A percentile compares a stretch with the other conserved stretches of the same genome.
Conservation (phyloP, 2,329 filamentous ascomycete genomes). For the Lasiodiplodia gonubiensis region DNA sequence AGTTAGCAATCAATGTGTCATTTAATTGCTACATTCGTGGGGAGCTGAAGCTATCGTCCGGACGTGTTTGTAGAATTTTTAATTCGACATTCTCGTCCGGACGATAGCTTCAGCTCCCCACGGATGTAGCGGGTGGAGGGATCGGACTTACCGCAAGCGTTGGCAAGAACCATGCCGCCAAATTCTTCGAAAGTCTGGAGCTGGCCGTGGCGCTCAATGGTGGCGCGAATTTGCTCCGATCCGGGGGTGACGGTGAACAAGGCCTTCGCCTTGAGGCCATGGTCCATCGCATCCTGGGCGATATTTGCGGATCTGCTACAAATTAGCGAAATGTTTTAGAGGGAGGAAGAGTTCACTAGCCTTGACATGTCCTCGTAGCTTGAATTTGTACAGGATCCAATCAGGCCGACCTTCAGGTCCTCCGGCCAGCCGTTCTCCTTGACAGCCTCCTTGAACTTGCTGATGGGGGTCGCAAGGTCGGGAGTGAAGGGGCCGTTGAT, state of each 20-base stretch:
- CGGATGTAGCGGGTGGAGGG: too few relatives aligned
- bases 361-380: slow-evolving; percentile 92
- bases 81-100: too few relatives aligned
- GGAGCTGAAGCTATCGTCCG: too few relatives aligned
- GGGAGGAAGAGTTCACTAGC: too few relatives aligned
- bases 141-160: not conserved
- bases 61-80: too few relatives aligned
- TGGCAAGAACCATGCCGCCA: slow-evolving; percentile 91
- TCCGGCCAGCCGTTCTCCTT: slow-evolving; percentile 96
- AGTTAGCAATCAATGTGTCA: too few relatives aligned
- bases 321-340: too few relatives aligned
- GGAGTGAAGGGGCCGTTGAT: slow-evolving; percentile 99
- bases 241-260: slow-evolving; percentile 95
- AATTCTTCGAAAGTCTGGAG: slow-evolving; percentile 96
- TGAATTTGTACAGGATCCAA: slow-evolving; percentile 97
- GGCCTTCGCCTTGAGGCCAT: slow-evolving; percentile 92
- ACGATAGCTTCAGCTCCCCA: too few relatives aligned
- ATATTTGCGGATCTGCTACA: slow-evolving; percentile 89
- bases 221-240: slow-evolving; percentile 95
- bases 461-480: slow-evolving; percentile 95
- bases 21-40: too few relatives aligned
- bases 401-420: slow-evolving; percentile 94
- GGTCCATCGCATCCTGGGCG: slow-evolving; percentile 85
- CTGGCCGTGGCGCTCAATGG: slow-evolving; percentile 88
- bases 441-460: slow-evolving; percentile 93